Conservation (phyloP, 2,329 filamentous ascomycete genomes). For the Calonectria pauciramosa region DNA sequence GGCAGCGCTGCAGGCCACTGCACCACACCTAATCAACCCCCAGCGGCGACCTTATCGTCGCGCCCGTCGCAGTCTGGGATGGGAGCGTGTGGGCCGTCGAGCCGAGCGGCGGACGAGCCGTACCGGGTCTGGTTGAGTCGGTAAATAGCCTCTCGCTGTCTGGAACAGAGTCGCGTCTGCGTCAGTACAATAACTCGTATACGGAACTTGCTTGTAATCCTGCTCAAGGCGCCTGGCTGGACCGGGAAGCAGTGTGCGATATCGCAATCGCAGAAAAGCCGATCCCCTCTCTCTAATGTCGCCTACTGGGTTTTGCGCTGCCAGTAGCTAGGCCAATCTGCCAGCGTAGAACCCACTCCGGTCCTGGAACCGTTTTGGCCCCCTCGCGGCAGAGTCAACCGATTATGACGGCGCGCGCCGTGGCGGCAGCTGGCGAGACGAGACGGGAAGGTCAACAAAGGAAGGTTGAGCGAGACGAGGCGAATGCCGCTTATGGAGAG, state of each 20-base stretch:
- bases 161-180: constrained; percentile 2
- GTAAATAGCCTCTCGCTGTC: background rate
- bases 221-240: background rate
- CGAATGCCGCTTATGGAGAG: constrained; percentile 16
- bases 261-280: background rate
- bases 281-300: constrained; percentile 16
- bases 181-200: constrained; percentile 2
- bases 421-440: constrained; percentile 24
- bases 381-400: constrained; percentile 6
- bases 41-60: constrained; percentile 13
- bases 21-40: constrained; percentile 12
- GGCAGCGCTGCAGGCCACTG: constrained; percentile 3
- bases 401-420: constrained; percentile 8
- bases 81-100: constrained; percentile 12
- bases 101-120: background rate
- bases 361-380: constrained; percentile 15
- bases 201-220: background rate
- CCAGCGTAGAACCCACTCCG: constrained; percentile 23
- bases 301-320: constrained; percentile 20
- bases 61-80: constrained; percentile 1
- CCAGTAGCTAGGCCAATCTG: constrained; percentile 13
- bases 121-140: background rate
- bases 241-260: background rate
- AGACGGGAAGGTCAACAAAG: constrained; percentile 22
- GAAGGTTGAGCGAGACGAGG: constrained; percentile 15